These are phyloP conservation scores for Poa pratensis DNA, from an alignment of 176 grass and related monocot genomes.

Conservation along the genomic window DNA sequence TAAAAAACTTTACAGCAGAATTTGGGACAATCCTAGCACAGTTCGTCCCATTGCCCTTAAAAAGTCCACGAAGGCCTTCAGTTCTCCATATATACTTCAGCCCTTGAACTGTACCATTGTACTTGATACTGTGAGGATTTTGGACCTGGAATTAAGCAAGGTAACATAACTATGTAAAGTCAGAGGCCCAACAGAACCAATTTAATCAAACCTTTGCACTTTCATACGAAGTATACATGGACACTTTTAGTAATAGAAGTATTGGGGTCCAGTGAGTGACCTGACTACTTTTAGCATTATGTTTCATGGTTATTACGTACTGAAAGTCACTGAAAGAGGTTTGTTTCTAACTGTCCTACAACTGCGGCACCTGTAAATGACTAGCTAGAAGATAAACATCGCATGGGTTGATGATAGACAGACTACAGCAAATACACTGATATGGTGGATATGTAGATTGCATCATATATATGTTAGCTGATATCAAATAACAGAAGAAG, in stretches of 20 bases:
- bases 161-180: background rate
- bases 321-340: background rate
- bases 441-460: background rate
- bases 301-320: background rate
- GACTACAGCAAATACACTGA: background rate
- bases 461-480: background rate
- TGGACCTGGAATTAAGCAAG: slow-evolving; percentile 65
- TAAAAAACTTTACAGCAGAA: slow-evolving; percentile 99
- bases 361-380: background rate
- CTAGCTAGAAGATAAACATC: background rate
- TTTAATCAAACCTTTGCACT: background rate
- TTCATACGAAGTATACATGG: background rate
- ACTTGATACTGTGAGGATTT: slow-evolving; percentile 97
- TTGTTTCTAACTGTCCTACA: background rate
- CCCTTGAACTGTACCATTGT: slow-evolving; percentile 97
- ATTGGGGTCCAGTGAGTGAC: background rate
- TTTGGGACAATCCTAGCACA: slow-evolving; percentile 98
- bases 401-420: background rate
- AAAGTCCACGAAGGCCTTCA: slow-evolving; percentile 88
- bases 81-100: slow-evolving; percentile 95
- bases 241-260: background rate
- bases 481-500: background rate
- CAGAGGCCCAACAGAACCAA: background rate
- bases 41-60: slow-evolving; percentile 98
- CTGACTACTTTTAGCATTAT: background rate